These are phyloP conservation scores for Nigrograna mackinnonii DNA, from an alignment of 2,329 filamentous ascomycete genomes.

Conservation along the genomic window DNA sequence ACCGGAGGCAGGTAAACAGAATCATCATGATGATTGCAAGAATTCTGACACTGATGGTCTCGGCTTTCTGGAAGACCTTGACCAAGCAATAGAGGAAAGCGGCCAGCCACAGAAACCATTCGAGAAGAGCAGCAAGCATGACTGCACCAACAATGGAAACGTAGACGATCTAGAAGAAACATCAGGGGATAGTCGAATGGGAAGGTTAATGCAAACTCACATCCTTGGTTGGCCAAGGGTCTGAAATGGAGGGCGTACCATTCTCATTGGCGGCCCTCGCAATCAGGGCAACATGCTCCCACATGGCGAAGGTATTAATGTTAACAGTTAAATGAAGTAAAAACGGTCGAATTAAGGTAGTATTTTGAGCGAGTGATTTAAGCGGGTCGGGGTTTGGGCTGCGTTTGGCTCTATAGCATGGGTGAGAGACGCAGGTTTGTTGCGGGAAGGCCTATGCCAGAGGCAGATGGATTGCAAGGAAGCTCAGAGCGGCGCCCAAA, in stretches of 20 bases:
- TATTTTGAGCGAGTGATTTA: no score
- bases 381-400: no score
- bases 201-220: conserved; percentile 29
- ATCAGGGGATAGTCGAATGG: background rate
- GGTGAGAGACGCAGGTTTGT: conserved; percentile 2
- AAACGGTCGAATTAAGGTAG: no score
- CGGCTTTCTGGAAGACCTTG: conserved; percentile 88
- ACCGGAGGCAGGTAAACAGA: conserved; percentile 77
- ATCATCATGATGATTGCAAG: conserved; percentile 76
- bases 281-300: conserved; percentile 25
- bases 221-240: conserved; percentile 44
- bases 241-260: conserved; percentile 35
- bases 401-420: conserved; percentile 16
- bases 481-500: no score
- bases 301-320: conserved; percentile 27
- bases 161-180: conserved; percentile 72
- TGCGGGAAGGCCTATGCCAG: no score
- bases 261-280: conserved; percentile 28
- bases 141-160: conserved; percentile 78
- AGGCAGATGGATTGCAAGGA: no score
- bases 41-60: conserved; percentile 80
- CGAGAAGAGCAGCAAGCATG: conserved; percentile 82
- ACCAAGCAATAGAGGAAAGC: conserved; percentile 89
- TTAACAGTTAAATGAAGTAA: no score
- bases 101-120: conserved; percentile 95